Conservation (phyloP, 2,329 filamentous ascomycete genomes). For the Xylariaceae sp. region DNA sequence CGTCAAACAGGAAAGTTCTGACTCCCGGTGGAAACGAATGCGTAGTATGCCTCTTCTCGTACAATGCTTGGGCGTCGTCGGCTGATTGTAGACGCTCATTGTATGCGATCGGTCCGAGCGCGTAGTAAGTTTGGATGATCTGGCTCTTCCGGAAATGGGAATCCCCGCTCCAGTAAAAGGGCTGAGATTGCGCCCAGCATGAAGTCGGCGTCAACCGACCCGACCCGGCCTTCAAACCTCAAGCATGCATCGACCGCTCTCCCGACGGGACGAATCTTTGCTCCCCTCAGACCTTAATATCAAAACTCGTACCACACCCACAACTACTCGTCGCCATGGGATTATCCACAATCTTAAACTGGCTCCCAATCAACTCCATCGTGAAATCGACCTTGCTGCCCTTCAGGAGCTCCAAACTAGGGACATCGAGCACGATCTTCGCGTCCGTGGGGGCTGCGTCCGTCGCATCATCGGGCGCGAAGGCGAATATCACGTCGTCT, state of each 20-base stretch:
- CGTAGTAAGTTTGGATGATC: too few relatives aligned
- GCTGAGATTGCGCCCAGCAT: too few relatives aligned
- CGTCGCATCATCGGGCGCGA: constrained; percentile 45
- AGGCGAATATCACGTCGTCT: constrained; percentile 86
- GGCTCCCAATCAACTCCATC: constrained; percentile 76
- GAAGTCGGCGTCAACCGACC: too few relatives aligned
- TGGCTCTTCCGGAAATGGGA: too few relatives aligned
- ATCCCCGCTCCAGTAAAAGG: too few relatives aligned
- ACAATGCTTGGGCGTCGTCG: too few relatives aligned
- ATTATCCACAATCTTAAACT: constrained; percentile 96
- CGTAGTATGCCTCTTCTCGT: too few relatives aligned
- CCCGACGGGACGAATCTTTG: background rate
- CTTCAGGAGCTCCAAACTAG: constrained; percentile 80
- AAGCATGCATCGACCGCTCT: background rate
- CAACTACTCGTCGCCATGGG: constrained; percentile 88
- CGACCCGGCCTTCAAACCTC: background rate
- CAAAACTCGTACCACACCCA: constrained; percentile 96
- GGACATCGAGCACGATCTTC: constrained; percentile 84
- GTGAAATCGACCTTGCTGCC: constrained; percentile 96
- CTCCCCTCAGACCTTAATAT: constrained; percentile 65
- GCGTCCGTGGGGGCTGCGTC: constrained; percentile 34
- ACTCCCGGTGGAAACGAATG: too few relatives aligned
- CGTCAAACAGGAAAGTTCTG: too few relatives aligned
- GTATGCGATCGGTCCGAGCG: too few relatives aligned
- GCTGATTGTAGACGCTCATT: too few relatives aligned